These are phyloP conservation scores for Stramenopiles sp. DNA, from an alignment of 352 stramenopile genomes.

Conservation along the genomic window DNA sequence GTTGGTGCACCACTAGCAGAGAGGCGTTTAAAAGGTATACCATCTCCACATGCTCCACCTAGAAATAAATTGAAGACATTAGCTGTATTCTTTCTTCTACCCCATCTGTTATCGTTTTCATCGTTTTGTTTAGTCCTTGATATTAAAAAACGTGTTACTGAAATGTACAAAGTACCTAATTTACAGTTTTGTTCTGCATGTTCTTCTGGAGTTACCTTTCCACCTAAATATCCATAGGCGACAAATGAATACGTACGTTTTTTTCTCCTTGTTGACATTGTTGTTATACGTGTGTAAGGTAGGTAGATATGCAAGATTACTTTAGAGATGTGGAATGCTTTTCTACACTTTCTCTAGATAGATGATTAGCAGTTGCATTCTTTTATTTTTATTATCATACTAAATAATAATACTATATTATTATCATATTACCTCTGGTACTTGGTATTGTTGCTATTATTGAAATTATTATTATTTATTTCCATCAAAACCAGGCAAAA, in stretches of 20 bases:
- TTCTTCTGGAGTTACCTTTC: not conserved
- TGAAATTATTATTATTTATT: no score
- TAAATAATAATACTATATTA: no score
- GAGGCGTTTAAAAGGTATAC: slow-evolving; percentile 2
- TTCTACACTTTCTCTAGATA: no score
- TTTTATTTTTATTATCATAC: no score
- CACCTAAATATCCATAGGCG: not conserved
- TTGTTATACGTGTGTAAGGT: no score
- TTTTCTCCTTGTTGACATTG: no score
- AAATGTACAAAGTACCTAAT: not conserved
- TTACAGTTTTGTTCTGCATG: not conserved
- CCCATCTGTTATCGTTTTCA: not conserved
- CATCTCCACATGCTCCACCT: not conserved
- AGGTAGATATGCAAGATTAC: no score
- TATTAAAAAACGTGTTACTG: not conserved
- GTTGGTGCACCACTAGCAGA: not conserved
- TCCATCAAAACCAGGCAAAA: no score
- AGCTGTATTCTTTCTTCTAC: not conserved
- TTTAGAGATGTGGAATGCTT: no score
- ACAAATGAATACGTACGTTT: not conserved
- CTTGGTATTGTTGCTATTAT: no score
- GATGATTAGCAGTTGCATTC: no score
- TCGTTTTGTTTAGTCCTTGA: not conserved
- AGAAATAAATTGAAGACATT: not conserved
- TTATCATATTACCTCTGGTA: no score